A percentile compares a stretch with the other conserved stretches of the same genome.
These are phyloP conservation scores for Dryas octopetala DNA, from an alignment of 306 rosid species.

Conservation along the genomic window DNA sequence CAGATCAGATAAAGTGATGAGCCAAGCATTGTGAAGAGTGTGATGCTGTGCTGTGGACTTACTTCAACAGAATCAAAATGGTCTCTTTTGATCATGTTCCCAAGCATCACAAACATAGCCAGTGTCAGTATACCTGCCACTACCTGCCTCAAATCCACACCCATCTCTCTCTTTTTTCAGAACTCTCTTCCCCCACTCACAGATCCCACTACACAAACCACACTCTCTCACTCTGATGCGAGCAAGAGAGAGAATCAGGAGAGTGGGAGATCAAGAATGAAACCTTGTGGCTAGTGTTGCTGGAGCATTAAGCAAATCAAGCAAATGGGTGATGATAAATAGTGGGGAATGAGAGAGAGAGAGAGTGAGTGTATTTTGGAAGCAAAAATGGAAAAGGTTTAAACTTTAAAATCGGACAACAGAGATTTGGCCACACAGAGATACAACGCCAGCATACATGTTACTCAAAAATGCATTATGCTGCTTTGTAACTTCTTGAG, in stretches of 20 bases:
- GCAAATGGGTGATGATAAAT: background rate
- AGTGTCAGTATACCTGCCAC: slow-evolving; percentile 86
- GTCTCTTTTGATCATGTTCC: slow-evolving; percentile 96
- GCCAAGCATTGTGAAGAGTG: background rate
- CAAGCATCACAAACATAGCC: slow-evolving; percentile 97
- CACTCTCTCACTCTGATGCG: background rate
- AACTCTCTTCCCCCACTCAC: slow-evolving; percentile 7
- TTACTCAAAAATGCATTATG: background rate
- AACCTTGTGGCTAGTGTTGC: slow-evolving; percentile 1
- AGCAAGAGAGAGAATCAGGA: background rate
- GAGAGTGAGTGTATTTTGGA: background rate
- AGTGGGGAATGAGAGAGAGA: background rate
- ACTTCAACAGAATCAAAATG: slow-evolving; percentile 87
- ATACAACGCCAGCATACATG: background rate
- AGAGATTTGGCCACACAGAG: background rate
- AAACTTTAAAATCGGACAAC: background rate
- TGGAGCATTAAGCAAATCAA: background rate
- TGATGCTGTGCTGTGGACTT: slow-evolving; percentile 14
- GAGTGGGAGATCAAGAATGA: slow-evolving; percentile 15
- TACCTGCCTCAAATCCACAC: slow-evolving; percentile 94
- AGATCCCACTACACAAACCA: slow-evolving; percentile 11
- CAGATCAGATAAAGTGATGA: background rate
- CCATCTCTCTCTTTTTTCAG: slow-evolving; percentile 40
- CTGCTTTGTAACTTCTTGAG: background rate
- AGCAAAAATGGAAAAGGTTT: background rate